Evolutionary conservation across 495 filamentous ascomycete genomes (phyloP), one percentile per base, ranked within the genome.

Genomic region (Xylaria longipes): DNA sequence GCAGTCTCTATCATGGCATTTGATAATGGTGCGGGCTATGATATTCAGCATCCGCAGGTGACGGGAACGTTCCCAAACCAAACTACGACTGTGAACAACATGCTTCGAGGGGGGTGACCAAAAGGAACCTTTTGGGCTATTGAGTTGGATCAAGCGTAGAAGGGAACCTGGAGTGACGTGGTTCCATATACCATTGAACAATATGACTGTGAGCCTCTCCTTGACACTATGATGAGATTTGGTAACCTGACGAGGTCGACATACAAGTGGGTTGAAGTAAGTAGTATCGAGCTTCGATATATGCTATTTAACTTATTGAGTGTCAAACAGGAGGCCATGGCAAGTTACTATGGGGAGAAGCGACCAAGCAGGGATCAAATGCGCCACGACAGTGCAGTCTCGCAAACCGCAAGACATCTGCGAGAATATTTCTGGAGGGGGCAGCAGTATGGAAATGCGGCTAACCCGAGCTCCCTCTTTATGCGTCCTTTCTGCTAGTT

Each of bases 111-210:
- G 17, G 48, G n/a, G 22, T 7, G 48, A 54, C 20, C 12, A 56
- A 0, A 29, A 12, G 11, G 52, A 56, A 0, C 52, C 25, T 31
- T 56, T 5, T 14, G 52, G 52, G 52, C 52, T 56, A 29, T 29
- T 56, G 27, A 56, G 31, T 56, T 56, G 14, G 25, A 17, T 6
- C 14, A 56, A 12, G 25, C 5, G 25, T 15, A 56, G 27, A 29
- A 31, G 14, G 27, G 11, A 54, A 56, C 27, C 52, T 56, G 27
- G 27, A 12, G 39, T 65, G 20, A 52, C 12, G 22, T 66, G 43
- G 62, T 78, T 82, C 43, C 80, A 82, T 56, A 72, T 82, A 25
- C 80, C 80, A 12, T 75, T 77, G 25, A 82, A 82, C 68, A 81
- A 82, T 65, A 82, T 82, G 80, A 37, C 37, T 22, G 60, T 63